phyloP scores from a whole-genome alignment of 164 flowering plant species.

The Platanus orientalis region DNA sequence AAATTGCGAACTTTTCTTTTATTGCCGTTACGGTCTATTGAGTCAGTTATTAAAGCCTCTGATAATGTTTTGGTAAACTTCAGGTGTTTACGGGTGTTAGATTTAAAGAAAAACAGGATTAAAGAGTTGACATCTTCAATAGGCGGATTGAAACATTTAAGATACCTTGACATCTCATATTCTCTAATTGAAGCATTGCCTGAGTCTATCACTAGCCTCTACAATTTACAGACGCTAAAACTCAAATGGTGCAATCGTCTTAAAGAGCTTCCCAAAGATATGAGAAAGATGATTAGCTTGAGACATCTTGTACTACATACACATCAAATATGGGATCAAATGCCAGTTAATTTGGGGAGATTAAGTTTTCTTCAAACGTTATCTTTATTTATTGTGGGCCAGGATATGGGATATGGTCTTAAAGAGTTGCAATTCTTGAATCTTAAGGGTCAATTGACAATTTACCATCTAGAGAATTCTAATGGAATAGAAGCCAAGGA shows the following conservation, averaged over 20 bases:
- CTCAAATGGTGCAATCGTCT: neutral
- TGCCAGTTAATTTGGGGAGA: neutral
- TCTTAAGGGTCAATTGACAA: neutral
- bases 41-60: no score
- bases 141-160: conserved; percentile 3
- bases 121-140: neutral
- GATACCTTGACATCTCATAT: conserved; percentile 2
- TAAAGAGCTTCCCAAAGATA: neutral
- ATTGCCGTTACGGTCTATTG: neutral
- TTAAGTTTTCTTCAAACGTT: neutral
- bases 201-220: neutral
- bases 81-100: neutral
- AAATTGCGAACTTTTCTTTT: neutral
- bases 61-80: neutral
- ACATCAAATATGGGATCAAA: neutral
- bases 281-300: neutral
- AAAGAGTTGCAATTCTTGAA: neutral
- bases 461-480: neutral
- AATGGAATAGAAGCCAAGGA: neutral
- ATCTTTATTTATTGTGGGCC: neutral
- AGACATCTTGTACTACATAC: neutral
- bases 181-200: neutral
- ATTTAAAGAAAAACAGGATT: neutral
- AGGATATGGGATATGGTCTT: neutral
- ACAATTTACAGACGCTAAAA: conserved; percentile 1